phyloP scores from a whole-genome alignment of 192 early-diverging fungal genomes.

The Coemansia guatemalensis region DNA sequence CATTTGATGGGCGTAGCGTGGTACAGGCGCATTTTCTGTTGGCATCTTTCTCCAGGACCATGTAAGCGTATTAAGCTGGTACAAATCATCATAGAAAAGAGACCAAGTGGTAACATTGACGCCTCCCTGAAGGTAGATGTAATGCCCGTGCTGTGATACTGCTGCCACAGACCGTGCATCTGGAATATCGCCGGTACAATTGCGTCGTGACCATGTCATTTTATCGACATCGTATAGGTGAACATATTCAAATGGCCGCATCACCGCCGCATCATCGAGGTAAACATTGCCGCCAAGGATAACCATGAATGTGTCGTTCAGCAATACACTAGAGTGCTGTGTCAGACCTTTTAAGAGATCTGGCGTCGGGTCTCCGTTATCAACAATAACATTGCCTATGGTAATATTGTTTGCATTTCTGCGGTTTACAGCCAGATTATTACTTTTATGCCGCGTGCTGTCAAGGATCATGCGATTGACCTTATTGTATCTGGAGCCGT shows the following conservation, averaged over 20 bases:
- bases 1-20: constrained; percentile 51
- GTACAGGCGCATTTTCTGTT: constrained; percentile 22
- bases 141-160: constrained; percentile 13
- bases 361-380: constrained; percentile 28
- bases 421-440: not conserved
- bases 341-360: constrained; percentile 12
- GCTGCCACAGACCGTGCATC: constrained; percentile 25
- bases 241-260: constrained; percentile 20
- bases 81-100: constrained; percentile 26
- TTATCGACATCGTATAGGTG: constrained; percentile 39
- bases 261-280: constrained; percentile 8
- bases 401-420: not conserved
- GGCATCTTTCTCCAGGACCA: constrained; percentile 41
- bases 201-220: constrained; percentile 23
- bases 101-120: constrained; percentile 38
- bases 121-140: constrained; percentile 40
- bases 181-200: constrained; percentile 37
- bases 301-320: constrained; percentile 45
- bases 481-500: constrained; percentile 24
- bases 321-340: constrained; percentile 33
- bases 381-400: constrained; percentile 25
- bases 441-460: constrained; percentile 9
- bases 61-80: constrained; percentile 32
- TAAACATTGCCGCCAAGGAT: constrained; percentile 39
- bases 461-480: constrained; percentile 43